Percentiles rank a stretch among this genome's conserved stretches.
These are phyloP conservation scores for Nectriaceae sp. DNA, from an alignment of 2,329 filamentous ascomycete genomes.

Conservation along the genomic window DNA sequence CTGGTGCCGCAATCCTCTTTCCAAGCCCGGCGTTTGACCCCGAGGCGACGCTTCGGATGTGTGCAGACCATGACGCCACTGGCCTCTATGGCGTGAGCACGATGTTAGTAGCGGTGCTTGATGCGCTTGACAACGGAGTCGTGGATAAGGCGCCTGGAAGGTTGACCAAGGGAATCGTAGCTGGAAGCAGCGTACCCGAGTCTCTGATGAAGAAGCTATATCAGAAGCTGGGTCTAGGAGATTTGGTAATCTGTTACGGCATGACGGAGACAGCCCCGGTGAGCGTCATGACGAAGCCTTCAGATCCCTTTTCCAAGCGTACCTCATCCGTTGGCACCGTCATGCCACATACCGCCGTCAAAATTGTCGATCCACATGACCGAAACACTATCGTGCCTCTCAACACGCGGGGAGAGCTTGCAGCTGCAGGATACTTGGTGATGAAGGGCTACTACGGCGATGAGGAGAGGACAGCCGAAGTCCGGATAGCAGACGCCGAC, in stretches of 20 bases:
- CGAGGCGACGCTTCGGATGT: conserved; percentile 64
- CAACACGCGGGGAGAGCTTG: conserved; percentile 75
- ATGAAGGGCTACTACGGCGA: conserved; percentile 94
- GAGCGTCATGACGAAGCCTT: conserved; percentile 77
- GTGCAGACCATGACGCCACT: conserved; percentile 54
- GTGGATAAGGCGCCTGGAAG: conserved; percentile 24
- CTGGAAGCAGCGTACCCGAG: conserved; percentile 81
- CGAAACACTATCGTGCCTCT: conserved; percentile 60
- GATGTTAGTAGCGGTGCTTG: conserved; percentile 89
- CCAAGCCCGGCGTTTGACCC: conserved; percentile 87
- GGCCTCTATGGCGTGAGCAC: conserved; percentile 87
- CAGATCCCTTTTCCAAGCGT: conserved; percentile 72
- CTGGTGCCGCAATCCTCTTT: conserved; percentile 78
- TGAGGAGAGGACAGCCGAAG: conserved; percentile 66
- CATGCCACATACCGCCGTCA: conserved; percentile 76
- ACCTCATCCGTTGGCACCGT: conserved; percentile 76
- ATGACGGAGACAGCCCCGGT: conserved; percentile 91
- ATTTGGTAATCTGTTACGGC: conserved; percentile 92
- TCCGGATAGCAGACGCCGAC: conserved; percentile 52
- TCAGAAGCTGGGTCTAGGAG: conserved; percentile 70
- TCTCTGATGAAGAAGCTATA: conserved; percentile 79
- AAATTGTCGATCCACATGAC: conserved; percentile 74
- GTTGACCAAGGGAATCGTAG: conserved; percentile 87
- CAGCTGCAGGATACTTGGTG: conserved; percentile 79
- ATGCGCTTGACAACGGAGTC: conserved; percentile 61